Evolutionary conservation across 805 yeast genomes (phyloP).

Genomic region (Pachysolen tannophilus): DNA sequence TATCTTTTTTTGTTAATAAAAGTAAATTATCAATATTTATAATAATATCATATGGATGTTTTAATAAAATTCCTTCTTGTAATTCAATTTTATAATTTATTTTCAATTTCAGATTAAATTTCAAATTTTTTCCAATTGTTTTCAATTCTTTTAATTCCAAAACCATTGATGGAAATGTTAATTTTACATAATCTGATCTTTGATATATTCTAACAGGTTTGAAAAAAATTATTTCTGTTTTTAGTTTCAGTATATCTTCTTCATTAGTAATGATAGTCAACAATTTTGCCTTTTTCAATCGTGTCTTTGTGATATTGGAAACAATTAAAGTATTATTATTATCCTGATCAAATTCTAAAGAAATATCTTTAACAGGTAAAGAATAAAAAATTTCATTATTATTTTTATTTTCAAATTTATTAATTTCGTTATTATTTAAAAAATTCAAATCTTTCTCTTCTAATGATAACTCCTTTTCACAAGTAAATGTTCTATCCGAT

Average conservation of each 20-base stretch:
- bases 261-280: not conserved
- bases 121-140: not conserved
- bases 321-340: not conserved
- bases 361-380: not conserved
- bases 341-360: not conserved
- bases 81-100: conserved; percentile 1
- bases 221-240: conserved; percentile 4
- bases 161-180: not conserved
- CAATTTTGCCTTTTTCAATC: conserved; percentile 1
- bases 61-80: conserved; percentile 6
- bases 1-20: not conserved
- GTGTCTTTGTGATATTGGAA: not conserved
- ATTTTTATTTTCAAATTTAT: no score
- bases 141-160: not conserved
- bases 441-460: not conserved
- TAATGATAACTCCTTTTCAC: not conserved
- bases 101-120: not conserved
- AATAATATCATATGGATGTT: conserved; percentile 2
- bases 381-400: not conserved
- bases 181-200: conserved; percentile 1
- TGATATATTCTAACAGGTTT: conserved; percentile 5
- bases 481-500: not conserved
- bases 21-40: not conserved
- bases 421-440: not conserved
- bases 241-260: not conserved